phyloP scores from a whole-genome alignment of 1,284 basidiomycete genomes.

The Coriolopsis trogii region DNA sequence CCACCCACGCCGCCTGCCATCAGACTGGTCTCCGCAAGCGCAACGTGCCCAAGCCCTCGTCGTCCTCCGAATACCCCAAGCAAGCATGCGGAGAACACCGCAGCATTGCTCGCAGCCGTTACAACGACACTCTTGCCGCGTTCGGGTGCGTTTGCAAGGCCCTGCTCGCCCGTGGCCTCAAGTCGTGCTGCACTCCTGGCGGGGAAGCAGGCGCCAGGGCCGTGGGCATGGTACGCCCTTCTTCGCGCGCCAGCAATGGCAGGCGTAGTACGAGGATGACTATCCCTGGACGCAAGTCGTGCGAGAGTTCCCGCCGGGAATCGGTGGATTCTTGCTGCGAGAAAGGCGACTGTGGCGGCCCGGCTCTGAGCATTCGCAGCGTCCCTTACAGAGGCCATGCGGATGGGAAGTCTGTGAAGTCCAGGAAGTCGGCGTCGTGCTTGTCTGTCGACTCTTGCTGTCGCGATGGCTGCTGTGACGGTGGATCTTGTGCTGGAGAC shows the following conservation, averaged over 20 bases:
- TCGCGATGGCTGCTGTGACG: constrained; percentile 19
- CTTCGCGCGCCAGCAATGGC: too few species aligned
- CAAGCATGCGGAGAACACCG: constrained; percentile 34
- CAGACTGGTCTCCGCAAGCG: constrained; percentile 30
- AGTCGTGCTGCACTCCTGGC: constrained; percentile 30
- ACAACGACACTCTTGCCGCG: constrained; percentile 32
- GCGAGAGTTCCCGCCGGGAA: constrained; percentile 13
- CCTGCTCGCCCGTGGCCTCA: constrained; percentile 31
- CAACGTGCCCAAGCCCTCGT: constrained; percentile 1
- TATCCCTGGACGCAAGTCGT: constrained; percentile 9
- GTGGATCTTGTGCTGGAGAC: background rate
- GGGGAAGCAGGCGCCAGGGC: constrained; percentile 12
- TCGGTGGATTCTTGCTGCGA: constrained; percentile 29
- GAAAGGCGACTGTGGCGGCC: constrained; percentile 19
- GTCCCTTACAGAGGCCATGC: constrained; percentile 16
- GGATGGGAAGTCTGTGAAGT: background rate
- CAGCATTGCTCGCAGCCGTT: constrained; percentile 31
- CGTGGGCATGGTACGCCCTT: too few species aligned
- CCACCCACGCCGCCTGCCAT: background rate
- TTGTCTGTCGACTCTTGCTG: constrained; percentile 24
- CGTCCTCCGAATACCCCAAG: constrained; percentile 15
- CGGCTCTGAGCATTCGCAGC: constrained; percentile 14
- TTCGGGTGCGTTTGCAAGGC: constrained; percentile 37
- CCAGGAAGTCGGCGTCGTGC: constrained; percentile 6
- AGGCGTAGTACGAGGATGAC: constrained; percentile 15